Base-by-base conservation (phyloP, 2,329 filamentous ascomycete species). In the Diaporthe humulicola region DNA sequence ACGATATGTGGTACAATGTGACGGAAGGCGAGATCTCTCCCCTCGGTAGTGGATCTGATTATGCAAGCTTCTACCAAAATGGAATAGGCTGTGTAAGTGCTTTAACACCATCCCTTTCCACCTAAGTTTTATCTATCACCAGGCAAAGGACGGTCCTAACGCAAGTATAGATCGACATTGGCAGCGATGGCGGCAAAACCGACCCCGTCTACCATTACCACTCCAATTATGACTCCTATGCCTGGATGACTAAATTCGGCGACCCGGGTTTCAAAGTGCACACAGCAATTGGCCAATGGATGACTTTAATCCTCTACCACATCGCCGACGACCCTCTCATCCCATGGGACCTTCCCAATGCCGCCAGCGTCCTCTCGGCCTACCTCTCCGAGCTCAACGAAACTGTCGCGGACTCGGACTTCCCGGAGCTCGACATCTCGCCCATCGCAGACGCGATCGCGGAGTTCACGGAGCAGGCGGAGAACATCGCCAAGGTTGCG, bases 161-260 rank as follows among this genome's bases (percentile, higher is more conserved):
- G 14, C 98, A 98, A 80, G 84, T 98, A 77, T 98, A 98, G 82
- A 91, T 98, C 73, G 96, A 98, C 79, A 91, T 60, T 19, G 54
- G 95, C 8, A 94, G 93, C 40, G 89, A 93, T 4, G 82, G 86
- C 7, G 94, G 95, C 0, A 89, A 90, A 0, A 74, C 87, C n/a
- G 81, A 83, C 2, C 85, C 92, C 0, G 87, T 94, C 4, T 95
- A 95, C 81, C 93, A 95, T 80, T 98, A 98, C 83, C 95, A 98
- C 85, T 93, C 92, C 82, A 98, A 98, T 86, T 98, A 97, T 83
- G 95, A 98, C 82, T 95, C 92, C 80, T 97, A 95, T 83, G 87
- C 93, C 83, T 98, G 96, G 95, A 97, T 98, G 94, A 89, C 92
- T 72, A 90, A 89, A 33, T 97, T 90, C 77, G 95, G 94, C 56